Evolutionary conservation across 257 asterid genomes (phyloP), one percentile per base, ranked within the genome.

Genomic region (Agastache rugosa): DNA sequence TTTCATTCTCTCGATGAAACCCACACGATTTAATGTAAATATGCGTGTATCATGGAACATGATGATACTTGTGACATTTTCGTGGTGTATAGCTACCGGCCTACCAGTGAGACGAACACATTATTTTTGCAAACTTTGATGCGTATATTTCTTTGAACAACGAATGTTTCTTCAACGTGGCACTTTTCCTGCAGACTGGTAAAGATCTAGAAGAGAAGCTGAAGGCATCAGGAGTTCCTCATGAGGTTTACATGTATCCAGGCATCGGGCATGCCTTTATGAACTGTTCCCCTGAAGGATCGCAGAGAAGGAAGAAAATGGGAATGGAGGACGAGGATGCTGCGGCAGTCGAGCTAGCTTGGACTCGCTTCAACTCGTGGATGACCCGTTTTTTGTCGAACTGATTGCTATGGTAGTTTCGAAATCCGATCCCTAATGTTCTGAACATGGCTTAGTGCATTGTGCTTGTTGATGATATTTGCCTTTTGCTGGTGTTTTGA

Each of bases 361-460:
- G 99, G 99, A 72, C 93, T 6, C 96, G 89, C 12, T 90, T 95
- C 79, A 82, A 83, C 58, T 25, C 92, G 15, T 95, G 98, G 98
- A 86, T 95, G 97, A 74, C 70, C 53, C 91, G 87, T 42, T 90
- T 80, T 87, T 81, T 95, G 79, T 82, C 87, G 55, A 65, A 72
- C 53, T 91, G 75, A 87, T 75, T 64, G 44, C 45, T 60, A 27
- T 5, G 23, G 45, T 58, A 31, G 39, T 11, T 35, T 50, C 19
- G 59, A 5, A 11, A 16, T 27, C 17, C 10, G 2, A 8, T 50
- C 11, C 48, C 17, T 59, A 68, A 19, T 58, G 70, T 34, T 45
- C 50, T 22, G 44, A 1, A 25, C 34, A 39, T n/a, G 27, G 3
- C 11, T 17, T 51, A 35, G 15, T 56, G 67, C 8, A 19, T 53